Evolutionary conservation across 805 yeast genomes (phyloP), one percentile per base, ranked within the genome.

Genomic region (Kazachstania psychrophila): DNA sequence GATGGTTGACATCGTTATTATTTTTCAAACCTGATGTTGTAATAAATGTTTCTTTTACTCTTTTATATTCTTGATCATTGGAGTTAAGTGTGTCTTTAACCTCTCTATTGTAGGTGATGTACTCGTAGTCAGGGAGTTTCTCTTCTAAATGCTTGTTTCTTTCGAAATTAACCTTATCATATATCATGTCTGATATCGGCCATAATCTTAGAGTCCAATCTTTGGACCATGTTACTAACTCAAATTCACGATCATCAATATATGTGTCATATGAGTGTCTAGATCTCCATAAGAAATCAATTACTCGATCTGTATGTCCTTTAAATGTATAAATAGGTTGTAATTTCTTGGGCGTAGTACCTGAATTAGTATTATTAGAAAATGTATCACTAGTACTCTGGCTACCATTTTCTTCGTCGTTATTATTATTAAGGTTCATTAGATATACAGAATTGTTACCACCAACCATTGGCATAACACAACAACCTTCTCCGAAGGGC

Each of bases 141-240:
- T 60, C 59, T 2, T 62, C 54, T 8, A 70, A 45, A 6, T 63
- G 58, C 12, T 48, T 51, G 7, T 62, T 62, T 40, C 68, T 58
- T 3, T 56, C 57, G 49, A 64, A 74, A 36, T 60, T 57, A 32
- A 75, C 66, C 26, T 64, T 64, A 6, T 64, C 67, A 44, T 77
- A 70, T 13, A 71, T 54, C 6, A 64, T 64, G 3, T 72, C 72
- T 12, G 65, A 54, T 13, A 76, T 58, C 0, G 86, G 81, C 96
- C 96, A 89, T 33, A 88, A 60, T 42, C 88, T 68, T 40, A 92
- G 63, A 52, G 85, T 94, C 46, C 78, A 74, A 54, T 92, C 97
- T 35, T 83, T 77, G 1, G 94, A 79, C 96, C 97, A 89, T 0
- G 97, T 85, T 1, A 92, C 89, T 34, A 92, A 58, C 56, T 92